Conservation (phyloP, 306 rosid species). For the Corylus avellana region DNA sequence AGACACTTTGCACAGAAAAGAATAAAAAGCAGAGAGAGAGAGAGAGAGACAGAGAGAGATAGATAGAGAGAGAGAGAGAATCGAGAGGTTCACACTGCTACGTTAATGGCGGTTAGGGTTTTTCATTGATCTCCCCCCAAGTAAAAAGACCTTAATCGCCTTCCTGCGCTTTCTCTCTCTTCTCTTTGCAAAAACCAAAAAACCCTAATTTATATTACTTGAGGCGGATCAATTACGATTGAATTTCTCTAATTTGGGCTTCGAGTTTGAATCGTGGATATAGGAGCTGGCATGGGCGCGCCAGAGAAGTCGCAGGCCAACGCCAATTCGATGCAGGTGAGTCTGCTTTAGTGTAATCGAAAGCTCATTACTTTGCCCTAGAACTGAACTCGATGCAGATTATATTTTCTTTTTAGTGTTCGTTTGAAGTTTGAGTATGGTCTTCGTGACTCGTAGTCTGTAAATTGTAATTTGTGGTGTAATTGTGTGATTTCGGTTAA, state of each 20-base stretch:
- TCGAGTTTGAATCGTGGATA: conserved; percentile 32
- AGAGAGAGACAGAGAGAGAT: conserved; percentile 9
- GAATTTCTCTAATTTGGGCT: conserved; percentile 27
- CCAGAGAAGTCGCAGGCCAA: conserved; percentile 77
- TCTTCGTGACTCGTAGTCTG: conserved; percentile 11
- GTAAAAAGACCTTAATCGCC: conserved; percentile 34
- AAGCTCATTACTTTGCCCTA: conserved; percentile 40
- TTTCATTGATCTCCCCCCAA: conserved; percentile 42
- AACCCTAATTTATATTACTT: conserved; percentile 61
- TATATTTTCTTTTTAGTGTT: conserved; percentile 6
- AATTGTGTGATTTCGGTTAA: neutral
- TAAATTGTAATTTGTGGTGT: neutral
- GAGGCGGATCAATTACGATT: conserved; percentile 19
- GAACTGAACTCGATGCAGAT: conserved; percentile 21
- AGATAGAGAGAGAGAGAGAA: conserved; percentile 27
- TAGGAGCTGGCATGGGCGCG: conserved; percentile 70
- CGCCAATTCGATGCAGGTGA: conserved; percentile 91
- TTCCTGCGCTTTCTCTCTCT: conserved; percentile 30
- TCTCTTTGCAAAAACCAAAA: conserved; percentile 31
- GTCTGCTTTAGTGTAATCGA: conserved; percentile 32
- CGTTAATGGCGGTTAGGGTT: conserved; percentile 89
- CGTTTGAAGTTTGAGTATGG: conserved; percentile 36
- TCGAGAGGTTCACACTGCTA: conserved; percentile 41
- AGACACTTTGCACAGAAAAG: conserved; percentile 38
- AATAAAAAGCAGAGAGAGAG: conserved; percentile 29